A percentile compares a stretch with the other conserved stretches of the same genome.
These are phyloP conservation scores for Ogataea chonburiensis DNA, from an alignment of 805 yeast genomes.

Conservation along the genomic window DNA sequence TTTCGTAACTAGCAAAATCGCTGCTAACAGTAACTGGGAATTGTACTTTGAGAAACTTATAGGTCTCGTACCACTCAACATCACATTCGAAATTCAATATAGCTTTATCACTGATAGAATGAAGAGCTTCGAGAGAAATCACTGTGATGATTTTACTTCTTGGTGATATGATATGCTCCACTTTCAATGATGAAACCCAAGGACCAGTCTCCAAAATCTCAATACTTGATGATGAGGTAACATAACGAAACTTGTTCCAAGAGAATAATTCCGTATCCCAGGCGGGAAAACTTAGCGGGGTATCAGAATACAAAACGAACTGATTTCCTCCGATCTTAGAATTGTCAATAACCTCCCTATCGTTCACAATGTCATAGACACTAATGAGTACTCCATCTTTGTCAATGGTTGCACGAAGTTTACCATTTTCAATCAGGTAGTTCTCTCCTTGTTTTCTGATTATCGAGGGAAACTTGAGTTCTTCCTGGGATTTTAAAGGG, in stretches of 20 bases:
- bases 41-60: conserved; percentile 89
- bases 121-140: conserved; percentile 64
- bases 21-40: conserved; percentile 83
- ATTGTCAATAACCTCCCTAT: conserved; percentile 66
- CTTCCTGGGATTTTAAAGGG: conserved; percentile 3
- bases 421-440: conserved; percentile 58
- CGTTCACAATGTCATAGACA: conserved; percentile 55
- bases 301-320: conserved; percentile 79
- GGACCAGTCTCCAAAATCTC: conserved; percentile 50
- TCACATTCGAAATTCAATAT: conserved; percentile 51
- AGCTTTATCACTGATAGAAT: conserved; percentile 36
- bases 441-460: conserved; percentile 40
- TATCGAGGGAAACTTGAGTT: conserved; percentile 47
- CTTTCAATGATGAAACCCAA: conserved; percentile 59
- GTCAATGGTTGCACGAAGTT: conserved; percentile 54
- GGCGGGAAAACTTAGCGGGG: conserved; percentile 89
- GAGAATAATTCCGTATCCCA: conserved; percentile 97
- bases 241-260: conserved; percentile 62
- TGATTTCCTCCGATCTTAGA: conserved; percentile 73
- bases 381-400: conserved; percentile 58
- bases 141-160: conserved; percentile 60
- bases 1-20: conserved; percentile 83
- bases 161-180: conserved; percentile 57
- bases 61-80: conserved; percentile 85
- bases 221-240: conserved; percentile 41